phyloP scores from a whole-genome alignment of 805 yeast species.

The Wilhelminamyces savonicus region DNA sequence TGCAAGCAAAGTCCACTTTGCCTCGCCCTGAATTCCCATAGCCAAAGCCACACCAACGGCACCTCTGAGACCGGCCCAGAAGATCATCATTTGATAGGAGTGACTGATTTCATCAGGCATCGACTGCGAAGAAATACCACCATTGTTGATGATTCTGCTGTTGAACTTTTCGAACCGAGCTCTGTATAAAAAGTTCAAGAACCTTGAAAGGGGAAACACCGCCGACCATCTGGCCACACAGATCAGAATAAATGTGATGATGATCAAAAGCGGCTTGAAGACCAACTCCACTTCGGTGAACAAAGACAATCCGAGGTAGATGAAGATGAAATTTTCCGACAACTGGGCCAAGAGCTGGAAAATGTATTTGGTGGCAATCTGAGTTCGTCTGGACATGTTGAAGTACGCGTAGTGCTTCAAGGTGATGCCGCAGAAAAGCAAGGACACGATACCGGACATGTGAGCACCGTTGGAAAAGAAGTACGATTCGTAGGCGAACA shows the following conservation, averaged over 20 bases:
- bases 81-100: conserved; percentile 96
- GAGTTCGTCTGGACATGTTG: conserved; percentile 96
- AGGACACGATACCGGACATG: conserved; percentile 96
- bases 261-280: conserved; percentile 87
- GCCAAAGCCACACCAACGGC: conserved; percentile 99
- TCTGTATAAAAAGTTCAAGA: conserved; percentile 74
- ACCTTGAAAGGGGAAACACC: conserved; percentile 84
- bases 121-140: conserved; percentile 36
- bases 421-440: conserved; percentile 93
- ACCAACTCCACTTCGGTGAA: conserved; percentile 95
- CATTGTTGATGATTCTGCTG: conserved; percentile 18
- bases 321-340: conserved; percentile 94
- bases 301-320: conserved; percentile 86
- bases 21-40: conserved; percentile 93
- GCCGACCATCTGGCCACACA: conserved; percentile 97
- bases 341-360: conserved; percentile 92
- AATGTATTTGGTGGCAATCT: conserved; percentile 90
- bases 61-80: conserved; percentile 99
- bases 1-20: conserved; percentile 81
- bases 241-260: conserved; percentile 82
- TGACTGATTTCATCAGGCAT: conserved; percentile 87
- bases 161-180: conserved; percentile 44
- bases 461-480: conserved; percentile 98
- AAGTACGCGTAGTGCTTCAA: conserved; percentile 94
- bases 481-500: conserved; percentile 92